These are phyloP conservation scores for Glomus cerebriforme DNA, from an alignment of 192 early-diverging fungal species.

Conservation along the genomic window DNA sequence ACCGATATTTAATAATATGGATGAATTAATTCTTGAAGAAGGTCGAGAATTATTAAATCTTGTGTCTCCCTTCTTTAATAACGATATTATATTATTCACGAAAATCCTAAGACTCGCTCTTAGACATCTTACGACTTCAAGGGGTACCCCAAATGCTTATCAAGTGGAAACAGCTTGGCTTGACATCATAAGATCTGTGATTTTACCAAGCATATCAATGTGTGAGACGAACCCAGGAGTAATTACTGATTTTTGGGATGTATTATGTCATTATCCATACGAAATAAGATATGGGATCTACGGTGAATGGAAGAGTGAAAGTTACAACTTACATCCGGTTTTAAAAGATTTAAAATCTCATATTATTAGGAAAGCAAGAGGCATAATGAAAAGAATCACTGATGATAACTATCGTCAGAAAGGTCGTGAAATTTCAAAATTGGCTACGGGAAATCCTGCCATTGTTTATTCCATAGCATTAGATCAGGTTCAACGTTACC, in stretches of 20 bases:
- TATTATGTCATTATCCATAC: conserved; percentile 63
- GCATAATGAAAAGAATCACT: conserved; percentile 68
- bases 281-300: conserved; percentile 70
- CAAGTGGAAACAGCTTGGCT: conserved; percentile 36
- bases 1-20: conserved; percentile 20
- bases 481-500: conserved; percentile 68
- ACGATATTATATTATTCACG: conserved; percentile 2
- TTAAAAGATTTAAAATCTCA: conserved; percentile 54
- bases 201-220: conserved; percentile 70
- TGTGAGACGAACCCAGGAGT: conserved; percentile 66
- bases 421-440: conserved; percentile 72
- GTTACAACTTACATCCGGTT: conserved; percentile 52
- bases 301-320: conserved; percentile 74
- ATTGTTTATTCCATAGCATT: conserved; percentile 71
- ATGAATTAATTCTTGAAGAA: conserved; percentile 5
- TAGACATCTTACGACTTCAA: not conserved
- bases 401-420: conserved; percentile 74
- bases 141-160: not conserved
- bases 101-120: conserved; percentile 15
- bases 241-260: conserved; percentile 62
- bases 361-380: conserved; percentile 35
- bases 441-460: conserved; percentile 73
- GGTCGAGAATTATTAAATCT: conserved; percentile 4
- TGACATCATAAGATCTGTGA: conserved; percentile 43
- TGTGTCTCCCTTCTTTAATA: not conserved